Evolutionary conservation across 2,329 filamentous ascomycete species (phyloP).

Genomic region (Beauveria rudraprayagi): DNA sequence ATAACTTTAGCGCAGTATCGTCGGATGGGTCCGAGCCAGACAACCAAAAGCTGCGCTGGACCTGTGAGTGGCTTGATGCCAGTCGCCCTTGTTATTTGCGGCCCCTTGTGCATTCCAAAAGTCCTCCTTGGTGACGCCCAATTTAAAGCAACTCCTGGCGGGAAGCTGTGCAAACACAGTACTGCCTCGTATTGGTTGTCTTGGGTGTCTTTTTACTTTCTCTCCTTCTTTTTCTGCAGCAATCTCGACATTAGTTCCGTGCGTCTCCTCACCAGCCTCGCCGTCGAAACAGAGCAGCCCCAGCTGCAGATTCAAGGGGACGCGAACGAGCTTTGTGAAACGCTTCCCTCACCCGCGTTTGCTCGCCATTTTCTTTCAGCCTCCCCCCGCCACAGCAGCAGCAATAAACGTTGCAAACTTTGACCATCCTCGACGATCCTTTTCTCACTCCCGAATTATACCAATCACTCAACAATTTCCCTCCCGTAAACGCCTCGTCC

Average conservation of each 20-base stretch:
- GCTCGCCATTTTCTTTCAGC: background rate
- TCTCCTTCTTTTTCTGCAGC: background rate
- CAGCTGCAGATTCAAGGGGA: conserved; percentile 8
- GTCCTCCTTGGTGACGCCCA: background rate
- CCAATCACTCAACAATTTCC: background rate
- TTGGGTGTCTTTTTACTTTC: background rate
- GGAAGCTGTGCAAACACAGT: conserved; percentile 1
- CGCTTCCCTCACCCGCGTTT: conserved; percentile 5
- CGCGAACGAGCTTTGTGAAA: conserved; percentile 8
- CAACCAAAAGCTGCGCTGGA: background rate
- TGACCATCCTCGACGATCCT: background rate
- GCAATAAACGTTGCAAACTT: background rate
- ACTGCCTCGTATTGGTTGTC: background rate
- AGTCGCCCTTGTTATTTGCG: conserved; percentile 10
- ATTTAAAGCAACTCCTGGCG: background rate
- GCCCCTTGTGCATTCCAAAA: conserved; percentile 6
- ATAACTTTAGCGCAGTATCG: background rate
- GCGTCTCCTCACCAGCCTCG: background rate
- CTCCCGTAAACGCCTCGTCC: background rate
- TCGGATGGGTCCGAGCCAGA: conserved; percentile 2
- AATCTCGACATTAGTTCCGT: background rate
- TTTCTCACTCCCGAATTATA: background rate
- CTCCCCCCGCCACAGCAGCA: background rate
- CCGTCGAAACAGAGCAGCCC: background rate
- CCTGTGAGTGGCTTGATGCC: background rate